Conservation (phyloP, 1,139 yeast genomes). For the Debaryomyces sp. region DNA sequence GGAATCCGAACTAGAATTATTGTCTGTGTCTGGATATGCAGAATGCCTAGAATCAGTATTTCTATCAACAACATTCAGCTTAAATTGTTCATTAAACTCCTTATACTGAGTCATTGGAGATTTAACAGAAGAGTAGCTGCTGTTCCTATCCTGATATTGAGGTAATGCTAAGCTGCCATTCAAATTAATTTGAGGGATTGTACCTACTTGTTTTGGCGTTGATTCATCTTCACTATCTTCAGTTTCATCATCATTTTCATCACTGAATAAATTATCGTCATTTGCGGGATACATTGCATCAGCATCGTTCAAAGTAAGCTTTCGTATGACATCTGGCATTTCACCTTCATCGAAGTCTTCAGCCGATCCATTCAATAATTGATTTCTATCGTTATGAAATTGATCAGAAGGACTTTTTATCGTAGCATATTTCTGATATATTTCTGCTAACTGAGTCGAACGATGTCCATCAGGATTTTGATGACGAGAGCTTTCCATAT, state of each 20-base stretch:
- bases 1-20: slow-evolving; percentile 13
- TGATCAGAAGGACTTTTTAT: slow-evolving; percentile 48
- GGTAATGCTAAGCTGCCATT: slow-evolving; percentile 26
- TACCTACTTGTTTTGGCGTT: slow-evolving; percentile 33
- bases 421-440: slow-evolving; percentile 47
- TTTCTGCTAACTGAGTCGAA: slow-evolving; percentile 47
- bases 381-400: slow-evolving; percentile 31
- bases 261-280: slow-evolving; percentile 44
- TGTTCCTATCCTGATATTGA: slow-evolving; percentile 29
- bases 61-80: slow-evolving; percentile 18
- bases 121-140: slow-evolving; percentile 45
- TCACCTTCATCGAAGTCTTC: slow-evolving; percentile 40
- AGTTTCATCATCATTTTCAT: slow-evolving; percentile 32
- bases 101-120: slow-evolving; percentile 58
- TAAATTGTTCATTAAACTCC: slow-evolving; percentile 53
- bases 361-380: slow-evolving; percentile 39
- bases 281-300: slow-evolving; percentile 39
- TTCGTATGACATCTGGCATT: slow-evolving; percentile 35
- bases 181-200: slow-evolving; percentile 14
- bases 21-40: slow-evolving; percentile 10
- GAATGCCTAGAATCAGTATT: background rate
- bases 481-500: background rate
- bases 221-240: slow-evolving; percentile 26
- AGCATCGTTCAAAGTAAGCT: slow-evolving; percentile 27
- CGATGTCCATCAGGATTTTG: slow-evolving; percentile 22